These are phyloP conservation scores for Boletus barrowsii DNA, from an alignment of 768 basidiomycete genomes.

Conservation along the genomic window DNA sequence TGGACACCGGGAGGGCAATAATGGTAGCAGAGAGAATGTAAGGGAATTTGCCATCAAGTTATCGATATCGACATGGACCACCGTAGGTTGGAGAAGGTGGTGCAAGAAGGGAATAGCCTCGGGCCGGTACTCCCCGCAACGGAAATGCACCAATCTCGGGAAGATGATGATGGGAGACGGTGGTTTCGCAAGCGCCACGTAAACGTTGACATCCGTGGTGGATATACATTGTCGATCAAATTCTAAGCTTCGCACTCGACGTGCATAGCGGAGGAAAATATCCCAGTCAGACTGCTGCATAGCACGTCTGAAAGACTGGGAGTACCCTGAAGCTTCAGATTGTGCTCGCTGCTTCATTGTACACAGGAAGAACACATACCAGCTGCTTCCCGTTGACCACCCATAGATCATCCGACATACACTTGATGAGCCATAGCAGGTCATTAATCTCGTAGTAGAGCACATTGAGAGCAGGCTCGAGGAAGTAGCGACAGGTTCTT, in stretches of 20 bases:
- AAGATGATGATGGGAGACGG: conserved; percentile 20
- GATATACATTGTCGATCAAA: conserved; percentile 27
- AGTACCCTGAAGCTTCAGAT: conserved; percentile 3
- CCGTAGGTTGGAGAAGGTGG: conserved; percentile 25
- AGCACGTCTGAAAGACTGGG: conserved; percentile 22
- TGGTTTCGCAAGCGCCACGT: conserved; percentile 12
- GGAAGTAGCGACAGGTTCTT: conserved; percentile 30
- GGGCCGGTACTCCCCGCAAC: conserved; percentile 24
- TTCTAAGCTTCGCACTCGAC: conserved; percentile 30
- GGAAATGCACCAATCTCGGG: conserved; percentile 27
- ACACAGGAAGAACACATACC: conserved; percentile 11
- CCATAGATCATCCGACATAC: conserved; percentile 32
- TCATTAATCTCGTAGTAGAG: conserved; percentile 31
- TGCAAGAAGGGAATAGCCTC: conserved; percentile 24
- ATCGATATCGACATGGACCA: conserved; percentile 28
- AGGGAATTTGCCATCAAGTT: conserved; percentile 27
- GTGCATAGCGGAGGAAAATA: conserved; percentile 27
- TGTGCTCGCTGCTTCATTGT: neutral
- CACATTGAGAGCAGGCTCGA: conserved; percentile 31
- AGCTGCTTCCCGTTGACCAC: conserved; percentile 30
- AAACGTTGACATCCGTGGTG: conserved; percentile 23
- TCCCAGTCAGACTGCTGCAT: conserved; percentile 27
- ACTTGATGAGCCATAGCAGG: conserved; percentile 32
- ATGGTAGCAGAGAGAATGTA: conserved; percentile 15
- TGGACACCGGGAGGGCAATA: conserved; percentile 22